A percentile compares a stretch with the other conserved stretches of the same genome.
These are phyloP conservation scores for Pleurotus citrinopileatus DNA, from an alignment of 768 basidiomycete genomes.

Conservation along the genomic window DNA sequence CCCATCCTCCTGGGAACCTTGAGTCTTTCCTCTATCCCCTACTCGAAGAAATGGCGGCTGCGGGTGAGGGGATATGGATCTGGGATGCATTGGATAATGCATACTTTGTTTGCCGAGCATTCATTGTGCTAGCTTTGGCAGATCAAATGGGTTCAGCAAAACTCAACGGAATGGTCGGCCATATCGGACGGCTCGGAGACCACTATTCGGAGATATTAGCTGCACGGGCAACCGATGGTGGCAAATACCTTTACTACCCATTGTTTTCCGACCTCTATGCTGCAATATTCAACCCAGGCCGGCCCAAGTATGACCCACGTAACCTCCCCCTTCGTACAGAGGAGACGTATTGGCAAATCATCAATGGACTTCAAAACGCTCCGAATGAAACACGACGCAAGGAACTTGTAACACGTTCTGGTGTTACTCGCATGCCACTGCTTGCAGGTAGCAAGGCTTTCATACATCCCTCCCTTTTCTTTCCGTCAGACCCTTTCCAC, in stretches of 20 bases:
- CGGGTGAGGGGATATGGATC: conserved; percentile 28
- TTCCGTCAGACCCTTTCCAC: conserved; percentile 34
- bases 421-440: conserved; percentile 24
- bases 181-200: conserved; percentile 27
- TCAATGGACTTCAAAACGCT: conserved; percentile 17
- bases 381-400: conserved; percentile 10
- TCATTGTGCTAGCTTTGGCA: conserved; percentile 22
- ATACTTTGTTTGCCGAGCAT: conserved; percentile 20
- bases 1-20: conserved; percentile 25
- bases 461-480: conserved; percentile 27
- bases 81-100: conserved; percentile 26
- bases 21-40: conserved; percentile 22
- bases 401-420: conserved; percentile 20
- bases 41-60: conserved; percentile 26
- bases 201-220: conserved; percentile 23
- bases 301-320: conserved; percentile 19
- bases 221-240: conserved; percentile 20
- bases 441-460: conserved; percentile 27
- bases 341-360: conserved; percentile 22
- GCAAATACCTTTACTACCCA: conserved; percentile 29
- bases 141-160: conserved; percentile 35
- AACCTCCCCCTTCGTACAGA: conserved; percentile 22
- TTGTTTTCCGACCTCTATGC: conserved; percentile 16
- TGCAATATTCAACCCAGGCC: conserved; percentile 15
- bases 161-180: conserved; percentile 29